A percentile compares a stretch with the other conserved stretches of the same genome.
Evolutionary conservation across 495 filamentous ascomycete species (phyloP).

Genomic region (Neohortaea acidophila): DNA sequence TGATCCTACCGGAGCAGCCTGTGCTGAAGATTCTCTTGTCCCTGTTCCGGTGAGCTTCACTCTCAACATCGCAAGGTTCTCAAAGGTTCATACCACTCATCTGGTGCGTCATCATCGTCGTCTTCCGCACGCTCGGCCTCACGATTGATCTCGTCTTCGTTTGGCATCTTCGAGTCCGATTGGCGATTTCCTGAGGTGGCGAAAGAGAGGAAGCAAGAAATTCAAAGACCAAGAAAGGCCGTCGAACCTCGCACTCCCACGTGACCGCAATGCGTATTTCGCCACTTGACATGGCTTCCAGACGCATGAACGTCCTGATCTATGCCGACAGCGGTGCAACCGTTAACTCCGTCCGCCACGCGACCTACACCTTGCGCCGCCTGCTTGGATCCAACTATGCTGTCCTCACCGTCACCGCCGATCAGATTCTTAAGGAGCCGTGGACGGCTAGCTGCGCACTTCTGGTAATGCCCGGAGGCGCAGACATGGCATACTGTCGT

Average conservation of each 20-base stretch:
- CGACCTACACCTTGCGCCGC: conserved; percentile 71
- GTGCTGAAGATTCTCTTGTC: conserved; percentile 97
- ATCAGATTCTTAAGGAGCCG: conserved; percentile 74
- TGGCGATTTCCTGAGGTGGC: no score
- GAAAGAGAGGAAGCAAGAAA: no score
- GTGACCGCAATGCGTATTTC: no score
- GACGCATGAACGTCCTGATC: conserved; percentile 19
- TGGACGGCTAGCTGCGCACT: conserved; percentile 79
- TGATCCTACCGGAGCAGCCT: conserved; percentile 60
- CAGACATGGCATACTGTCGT: conserved; percentile 81
- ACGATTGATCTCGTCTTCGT: conserved; percentile 28
- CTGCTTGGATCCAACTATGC: conserved; percentile 89
- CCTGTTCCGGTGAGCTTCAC: conserved; percentile 33
- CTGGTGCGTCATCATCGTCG: conserved; percentile 78
- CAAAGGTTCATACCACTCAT: conserved; percentile 62
- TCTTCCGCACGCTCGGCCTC: conserved; percentile 34
- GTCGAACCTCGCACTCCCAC: no score
- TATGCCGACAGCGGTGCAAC: conserved; percentile 58
- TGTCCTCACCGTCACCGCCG: conserved; percentile 66
- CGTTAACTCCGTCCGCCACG: conserved; percentile 75
- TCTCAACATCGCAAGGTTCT: background rate
- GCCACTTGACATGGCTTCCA: conserved; percentile 10
- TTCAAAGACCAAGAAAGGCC: no score
- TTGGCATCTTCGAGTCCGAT: conserved; percentile 39
- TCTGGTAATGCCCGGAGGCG: conserved; percentile 88